These are phyloP conservation scores for Plasmodium gonderi DNA, from an alignment of 169 alveolate genomes.

Conservation along the genomic window DNA sequence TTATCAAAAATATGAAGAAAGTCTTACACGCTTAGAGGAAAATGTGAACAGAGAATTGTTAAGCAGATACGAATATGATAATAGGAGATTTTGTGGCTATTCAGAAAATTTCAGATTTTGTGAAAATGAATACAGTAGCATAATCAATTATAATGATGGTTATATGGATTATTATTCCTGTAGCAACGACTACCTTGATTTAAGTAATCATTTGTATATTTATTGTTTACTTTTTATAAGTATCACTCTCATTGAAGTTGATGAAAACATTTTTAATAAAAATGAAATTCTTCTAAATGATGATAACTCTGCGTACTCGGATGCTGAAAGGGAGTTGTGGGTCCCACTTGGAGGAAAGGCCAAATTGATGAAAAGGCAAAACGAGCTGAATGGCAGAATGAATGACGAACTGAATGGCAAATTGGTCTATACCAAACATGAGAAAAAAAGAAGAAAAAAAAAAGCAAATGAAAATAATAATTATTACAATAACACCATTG, in stretches of 20 bases:
- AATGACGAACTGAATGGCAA: background rate
- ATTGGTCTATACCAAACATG: background rate
- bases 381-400: background rate
- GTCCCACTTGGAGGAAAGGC: background rate
- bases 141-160: conserved; percentile 10
- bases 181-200: conserved; percentile 16
- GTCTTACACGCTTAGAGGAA: conserved; percentile 13
- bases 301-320: background rate
- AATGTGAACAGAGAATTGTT: conserved; percentile 39
- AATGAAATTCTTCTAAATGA: conserved; percentile 28
- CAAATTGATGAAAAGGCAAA: background rate
- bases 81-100: background rate
- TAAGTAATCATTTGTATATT: conserved; percentile 58
- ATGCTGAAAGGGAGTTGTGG: background rate
- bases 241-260: conserved; percentile 37
- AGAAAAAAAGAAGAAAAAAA: conserved; percentile 2
- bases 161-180: conserved; percentile 15
- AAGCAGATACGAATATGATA: conserved; percentile 16
- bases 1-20: conserved; percentile 13
- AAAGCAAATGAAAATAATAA: background rate
- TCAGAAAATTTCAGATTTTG: background rate
- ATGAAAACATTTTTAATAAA: conserved; percentile 41
- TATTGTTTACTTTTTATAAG: conserved; percentile 68
- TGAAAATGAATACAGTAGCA: conserved; percentile 2
- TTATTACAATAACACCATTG: background rate